Percentiles rank a stretch among this genome's conserved stretches.
These are phyloP conservation scores for Penicillium aurantiogriseum DNA, from an alignment of 2,329 filamentous ascomycete genomes.

Conservation along the genomic window DNA sequence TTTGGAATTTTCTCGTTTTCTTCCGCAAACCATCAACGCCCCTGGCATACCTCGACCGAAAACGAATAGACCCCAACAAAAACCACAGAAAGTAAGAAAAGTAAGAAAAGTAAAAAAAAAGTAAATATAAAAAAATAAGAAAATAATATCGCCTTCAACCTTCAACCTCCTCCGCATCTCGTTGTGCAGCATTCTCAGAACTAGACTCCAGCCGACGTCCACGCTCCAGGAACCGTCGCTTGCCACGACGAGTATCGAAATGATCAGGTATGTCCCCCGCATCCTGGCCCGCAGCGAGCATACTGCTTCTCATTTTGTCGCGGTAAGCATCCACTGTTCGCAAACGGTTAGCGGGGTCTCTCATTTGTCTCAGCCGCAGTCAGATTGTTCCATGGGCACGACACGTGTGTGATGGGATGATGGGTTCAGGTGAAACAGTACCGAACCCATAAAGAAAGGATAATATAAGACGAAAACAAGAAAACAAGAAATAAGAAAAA, in stretches of 20 bases:
- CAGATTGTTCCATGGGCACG: conserved; percentile 7
- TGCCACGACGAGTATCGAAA: conserved; percentile 85
- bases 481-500: conserved; percentile 3
- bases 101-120: not conserved
- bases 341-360: conserved; percentile 9
- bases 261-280: conserved; percentile 72
- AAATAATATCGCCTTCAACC: conserved; percentile 11
- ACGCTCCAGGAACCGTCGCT: conserved; percentile 67
- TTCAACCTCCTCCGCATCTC: conserved; percentile 41
- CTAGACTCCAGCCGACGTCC: conserved; percentile 18
- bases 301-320: conserved; percentile 81
- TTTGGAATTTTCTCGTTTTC: conserved; percentile 1
- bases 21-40: conserved; percentile 2
- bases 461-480: conserved; percentile 1
- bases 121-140: not conserved
- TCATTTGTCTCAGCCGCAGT: not conserved
- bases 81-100: not conserved
- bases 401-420: conserved; percentile 2
- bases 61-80: not conserved
- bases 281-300: conserved; percentile 75
- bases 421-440: conserved; percentile 2
- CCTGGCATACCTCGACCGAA: not conserved
- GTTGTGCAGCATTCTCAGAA: conserved; percentile 30
- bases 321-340: conserved; percentile 85
- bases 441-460: conserved; percentile 12